phyloP scores from a whole-genome alignment of 2,329 filamentous ascomycete genomes.

The Pleoardoris graminearum region DNA sequence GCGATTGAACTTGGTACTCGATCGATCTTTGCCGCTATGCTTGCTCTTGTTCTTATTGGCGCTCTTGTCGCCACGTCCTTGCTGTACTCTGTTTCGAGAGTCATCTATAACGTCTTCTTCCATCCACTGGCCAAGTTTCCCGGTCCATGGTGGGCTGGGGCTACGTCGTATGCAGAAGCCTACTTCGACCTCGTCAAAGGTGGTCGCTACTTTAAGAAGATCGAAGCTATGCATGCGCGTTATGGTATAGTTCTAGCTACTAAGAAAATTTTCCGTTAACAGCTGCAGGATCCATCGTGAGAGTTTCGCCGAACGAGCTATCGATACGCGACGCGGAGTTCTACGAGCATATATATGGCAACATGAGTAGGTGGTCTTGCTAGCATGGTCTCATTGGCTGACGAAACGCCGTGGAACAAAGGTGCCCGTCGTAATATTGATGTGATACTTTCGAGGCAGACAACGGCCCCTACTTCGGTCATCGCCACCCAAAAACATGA shows the following conservation, averaged over 20 bases:
- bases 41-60: not conserved
- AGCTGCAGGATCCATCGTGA: conserved; percentile 20
- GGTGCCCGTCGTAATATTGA: conserved; percentile 8
- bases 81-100: conserved; percentile 8
- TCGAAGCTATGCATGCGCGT: conserved; percentile 37
- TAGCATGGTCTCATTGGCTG: not conserved
- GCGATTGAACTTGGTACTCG: too few species aligned
- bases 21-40: not conserved
- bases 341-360: conserved; percentile 13
- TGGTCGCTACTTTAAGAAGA: conserved; percentile 39
- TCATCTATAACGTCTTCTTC: conserved; percentile 15
- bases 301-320: conserved; percentile 21
- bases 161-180: conserved; percentile 11
- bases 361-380: not conserved
- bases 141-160: conserved; percentile 16
- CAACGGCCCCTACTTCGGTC: not conserved
- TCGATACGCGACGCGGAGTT: conserved; percentile 24
- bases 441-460: not conserved
- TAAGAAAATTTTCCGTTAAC: not conserved
- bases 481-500: conserved; percentile 24
- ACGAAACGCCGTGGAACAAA: not conserved
- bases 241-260: conserved; percentile 12
- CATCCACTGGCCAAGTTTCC: conserved; percentile 16
- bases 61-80: not conserved
- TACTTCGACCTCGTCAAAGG: conserved; percentile 17